Base-by-base conservation (phyloP, 1,139 yeast species). In the Suhomyces ambrosiae region DNA sequence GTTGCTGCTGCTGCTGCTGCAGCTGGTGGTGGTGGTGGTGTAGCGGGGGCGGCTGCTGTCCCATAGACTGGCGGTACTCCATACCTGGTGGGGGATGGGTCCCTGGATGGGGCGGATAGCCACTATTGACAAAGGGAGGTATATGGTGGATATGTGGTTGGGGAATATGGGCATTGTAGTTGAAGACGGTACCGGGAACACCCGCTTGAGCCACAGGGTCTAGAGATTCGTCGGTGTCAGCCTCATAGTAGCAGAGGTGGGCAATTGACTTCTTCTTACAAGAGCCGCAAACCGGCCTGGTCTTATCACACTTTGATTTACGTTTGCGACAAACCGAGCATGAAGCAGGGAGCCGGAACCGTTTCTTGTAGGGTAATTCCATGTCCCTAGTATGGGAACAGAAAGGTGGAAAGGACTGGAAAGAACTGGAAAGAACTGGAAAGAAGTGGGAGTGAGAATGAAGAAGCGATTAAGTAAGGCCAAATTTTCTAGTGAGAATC, bases 241-340 rank as follows among this genome's bases (percentile, higher is more conserved):
- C 79, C 52, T 82, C 79, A 54, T 81, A 85, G 45, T 70, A 79
- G 48, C 94, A 85, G 24, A 83, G 61, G 57, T 84, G 89, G 18
- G 85, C 83, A 16, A 84, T 84, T 11, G 87, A 85, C 38, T 84
- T 82, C 60, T 79, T 79, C 36, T 75, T 72, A 64, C 94, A 85
- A 34, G 82, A 76, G 5, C 85, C 79, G 61, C 94, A 85, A 26
- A 81, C 79, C 2, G 94, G 94, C 49, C 74, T 71, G 27, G 68
- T 71, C 48, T 84, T 68, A 53, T 81, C 87, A 68, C 88, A 82
- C 52, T 60, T 62, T 32, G 70, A 62, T 50, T 71, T 71, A 35
- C 77, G 52, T 47, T 68, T 70, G 23, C 76, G 65, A 47, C 77
- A 71, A 11, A 71, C 74, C 35, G 71, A 67, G 48, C 77, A 71